Percentiles rank a stretch among this genome's conserved stretches.
These are phyloP conservation scores for Fusarium miscanthi DNA, from an alignment of 2,329 filamentous ascomycete genomes.

Conservation along the genomic window DNA sequence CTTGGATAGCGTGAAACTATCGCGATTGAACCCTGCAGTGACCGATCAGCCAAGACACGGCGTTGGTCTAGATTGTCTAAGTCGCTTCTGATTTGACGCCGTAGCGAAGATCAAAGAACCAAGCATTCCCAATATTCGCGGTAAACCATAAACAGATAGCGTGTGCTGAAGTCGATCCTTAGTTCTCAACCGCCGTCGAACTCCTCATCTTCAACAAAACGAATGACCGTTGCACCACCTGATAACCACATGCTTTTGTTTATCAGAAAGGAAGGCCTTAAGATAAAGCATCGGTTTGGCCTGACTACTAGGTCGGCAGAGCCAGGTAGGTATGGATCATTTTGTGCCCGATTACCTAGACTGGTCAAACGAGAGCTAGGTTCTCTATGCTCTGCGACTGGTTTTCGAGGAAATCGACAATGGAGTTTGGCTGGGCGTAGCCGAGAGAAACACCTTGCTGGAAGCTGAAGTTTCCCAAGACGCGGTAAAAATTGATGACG, in stretches of 20 bases:
- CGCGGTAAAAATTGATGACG: too few relatives aligned
- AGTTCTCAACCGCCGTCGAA: background rate
- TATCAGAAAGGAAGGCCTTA: background rate
- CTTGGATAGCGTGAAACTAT: conserved; percentile 49
- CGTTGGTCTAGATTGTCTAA: conserved; percentile 9
- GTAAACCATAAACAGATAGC: background rate
- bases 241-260: accelerated
- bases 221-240: background rate
- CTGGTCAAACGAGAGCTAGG: background rate
- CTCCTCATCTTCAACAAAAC: background rate
- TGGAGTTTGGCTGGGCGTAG: accelerated
- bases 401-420: background rate
- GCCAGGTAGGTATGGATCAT: background rate
- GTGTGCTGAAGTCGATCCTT: background rate
- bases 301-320: too few relatives aligned
- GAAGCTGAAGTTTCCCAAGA: accelerated
- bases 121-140: background rate
- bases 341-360: background rate
- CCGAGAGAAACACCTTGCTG: accelerated
- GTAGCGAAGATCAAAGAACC: background rate
- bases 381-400: background rate
- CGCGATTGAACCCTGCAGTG: background rate
- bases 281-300: too few relatives aligned
- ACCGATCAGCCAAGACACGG: background rate
- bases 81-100: background rate